Evolutionary conservation across 306 rosid species (phyloP).

Genomic region (Malus asiatica): DNA sequence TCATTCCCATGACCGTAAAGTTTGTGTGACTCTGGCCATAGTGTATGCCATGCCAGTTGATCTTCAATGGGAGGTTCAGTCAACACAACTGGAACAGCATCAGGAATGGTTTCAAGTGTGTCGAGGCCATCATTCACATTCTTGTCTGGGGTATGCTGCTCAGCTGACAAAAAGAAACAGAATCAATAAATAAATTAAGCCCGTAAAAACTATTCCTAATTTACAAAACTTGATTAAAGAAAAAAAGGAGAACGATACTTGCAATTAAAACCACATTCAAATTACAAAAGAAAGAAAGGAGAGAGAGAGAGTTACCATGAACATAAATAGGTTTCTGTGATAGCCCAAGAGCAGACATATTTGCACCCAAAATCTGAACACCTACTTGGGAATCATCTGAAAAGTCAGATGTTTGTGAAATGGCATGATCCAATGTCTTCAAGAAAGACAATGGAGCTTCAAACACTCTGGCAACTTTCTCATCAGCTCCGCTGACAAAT

Average conservation of each 20-base stretch:
- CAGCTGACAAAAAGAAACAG: constrained; percentile 36
- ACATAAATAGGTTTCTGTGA: constrained; percentile 91
- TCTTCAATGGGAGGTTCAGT: constrained; percentile 95
- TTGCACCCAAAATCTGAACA: constrained; percentile 95
- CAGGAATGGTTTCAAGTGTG: constrained; percentile 81
- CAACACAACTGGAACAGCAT: constrained; percentile 75
- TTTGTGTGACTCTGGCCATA: constrained; percentile 98
- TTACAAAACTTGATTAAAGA: neutral
- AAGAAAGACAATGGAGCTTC: constrained; percentile 89
- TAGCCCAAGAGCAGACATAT: constrained; percentile 97
- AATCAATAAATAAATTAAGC: neutral
- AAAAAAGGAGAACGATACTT: neutral
- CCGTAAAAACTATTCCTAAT: constrained; percentile 4
- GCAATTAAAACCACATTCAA: neutral
- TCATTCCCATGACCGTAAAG: constrained; percentile 99
- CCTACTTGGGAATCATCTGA: constrained; percentile 49
- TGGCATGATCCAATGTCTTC: constrained; percentile 77
- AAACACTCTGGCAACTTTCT: constrained; percentile 95
- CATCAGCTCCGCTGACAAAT: constrained; percentile 92
- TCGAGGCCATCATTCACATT: constrained; percentile 57
- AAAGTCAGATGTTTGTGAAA: constrained; percentile 33
- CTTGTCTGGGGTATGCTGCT: constrained; percentile 35
- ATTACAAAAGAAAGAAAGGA: neutral
- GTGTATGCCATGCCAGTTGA: constrained; percentile 93
- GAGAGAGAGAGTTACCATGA: constrained; percentile 47